Conservation (phyloP, 2,329 filamentous ascomycete genomes). For the Colletotrichum paranaense region DNA sequence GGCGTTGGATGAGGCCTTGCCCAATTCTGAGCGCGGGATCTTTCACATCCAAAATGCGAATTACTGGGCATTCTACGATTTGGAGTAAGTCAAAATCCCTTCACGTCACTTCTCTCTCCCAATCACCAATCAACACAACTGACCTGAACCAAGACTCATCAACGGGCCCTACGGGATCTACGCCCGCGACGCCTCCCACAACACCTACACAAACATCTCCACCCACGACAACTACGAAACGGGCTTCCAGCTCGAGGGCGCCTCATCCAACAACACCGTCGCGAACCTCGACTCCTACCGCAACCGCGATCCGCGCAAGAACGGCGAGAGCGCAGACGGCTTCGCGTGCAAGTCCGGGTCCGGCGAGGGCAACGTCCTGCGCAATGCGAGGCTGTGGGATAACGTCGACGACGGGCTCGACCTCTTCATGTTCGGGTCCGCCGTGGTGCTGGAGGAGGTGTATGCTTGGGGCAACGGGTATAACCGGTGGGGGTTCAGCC, state of each 20-base stretch:
- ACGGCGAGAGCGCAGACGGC: constrained; percentile 59
- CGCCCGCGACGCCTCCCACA: constrained; percentile 45
- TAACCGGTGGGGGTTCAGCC: constrained; percentile 53
- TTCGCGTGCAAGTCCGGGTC: constrained; percentile 58
- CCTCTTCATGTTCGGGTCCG: constrained; percentile 52
- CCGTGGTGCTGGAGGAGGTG: constrained; percentile 54
- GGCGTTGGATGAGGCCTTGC: constrained; percentile 49
- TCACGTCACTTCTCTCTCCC: too few relatives aligned
- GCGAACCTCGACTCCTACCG: constrained; percentile 53
- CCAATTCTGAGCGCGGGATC: constrained; percentile 53
- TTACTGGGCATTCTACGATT: constrained; percentile 56
- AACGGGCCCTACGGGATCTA: constrained; percentile 49
- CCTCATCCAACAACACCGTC: constrained; percentile 47
- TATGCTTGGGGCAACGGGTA: constrained; percentile 58
- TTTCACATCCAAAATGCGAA: constrained; percentile 55
- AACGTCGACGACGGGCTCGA: constrained; percentile 61
- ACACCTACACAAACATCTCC: constrained; percentile 45
- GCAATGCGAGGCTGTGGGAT: constrained; percentile 57
- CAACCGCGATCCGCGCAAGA: constrained; percentile 58
- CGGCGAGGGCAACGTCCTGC: constrained; percentile 56
- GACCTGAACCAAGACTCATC: constrained; percentile 36
- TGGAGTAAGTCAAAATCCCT: constrained; percentile 38
- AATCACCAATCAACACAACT: background rate
- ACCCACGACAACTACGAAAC: constrained; percentile 50
- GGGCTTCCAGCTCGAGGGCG: constrained; percentile 47